Conservation (phyloP, 169 alveolate species). For the Toxoplasma gondii region DNA sequence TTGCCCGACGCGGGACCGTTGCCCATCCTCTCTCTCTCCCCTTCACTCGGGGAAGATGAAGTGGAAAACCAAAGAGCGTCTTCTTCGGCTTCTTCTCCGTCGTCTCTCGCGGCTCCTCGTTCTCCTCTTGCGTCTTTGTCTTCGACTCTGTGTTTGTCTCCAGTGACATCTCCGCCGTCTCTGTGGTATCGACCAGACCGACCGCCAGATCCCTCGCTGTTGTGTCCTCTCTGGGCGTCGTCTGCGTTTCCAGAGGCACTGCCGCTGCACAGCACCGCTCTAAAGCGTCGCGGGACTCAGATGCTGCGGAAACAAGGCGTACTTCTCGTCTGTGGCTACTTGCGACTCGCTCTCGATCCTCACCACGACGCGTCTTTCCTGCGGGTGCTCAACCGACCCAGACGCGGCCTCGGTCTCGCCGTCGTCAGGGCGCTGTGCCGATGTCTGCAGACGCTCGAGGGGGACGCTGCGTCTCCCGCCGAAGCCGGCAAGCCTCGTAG, state of each 20-base stretch:
- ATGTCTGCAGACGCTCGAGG: neutral
- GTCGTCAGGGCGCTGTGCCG: conserved; percentile 62
- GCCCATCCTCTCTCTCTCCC: neutral
- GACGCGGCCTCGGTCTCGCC: conserved; percentile 75
- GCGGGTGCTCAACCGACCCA: conserved; percentile 79
- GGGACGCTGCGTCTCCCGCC: conserved; percentile 41
- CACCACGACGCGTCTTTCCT: conserved; percentile 78
- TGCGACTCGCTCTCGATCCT: conserved; percentile 76
- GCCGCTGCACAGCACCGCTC: conserved; percentile 46
- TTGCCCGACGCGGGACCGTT: neutral
- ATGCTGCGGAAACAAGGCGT: conserved; percentile 41
- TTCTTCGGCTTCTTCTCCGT: neutral
- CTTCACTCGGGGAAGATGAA: too few relatives aligned
- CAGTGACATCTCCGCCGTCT: neutral
- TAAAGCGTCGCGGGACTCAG: conserved; percentile 40
- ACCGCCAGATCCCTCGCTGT: conserved; percentile 55
- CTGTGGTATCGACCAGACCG: conserved; percentile 36
- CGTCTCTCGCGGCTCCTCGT: too few relatives aligned
- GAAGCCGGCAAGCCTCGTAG: conserved; percentile 35
- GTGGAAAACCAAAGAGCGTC: too few relatives aligned
- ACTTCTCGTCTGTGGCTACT: conserved; percentile 74
- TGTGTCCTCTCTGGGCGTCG: neutral
- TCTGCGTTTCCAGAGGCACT: conserved; percentile 38
- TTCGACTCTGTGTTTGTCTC: neutral
- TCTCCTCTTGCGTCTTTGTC: conserved; percentile 1